These are phyloP conservation scores for Fragaria vesca DNA, from an alignment of 306 rosid species.

Conservation along the genomic window DNA sequence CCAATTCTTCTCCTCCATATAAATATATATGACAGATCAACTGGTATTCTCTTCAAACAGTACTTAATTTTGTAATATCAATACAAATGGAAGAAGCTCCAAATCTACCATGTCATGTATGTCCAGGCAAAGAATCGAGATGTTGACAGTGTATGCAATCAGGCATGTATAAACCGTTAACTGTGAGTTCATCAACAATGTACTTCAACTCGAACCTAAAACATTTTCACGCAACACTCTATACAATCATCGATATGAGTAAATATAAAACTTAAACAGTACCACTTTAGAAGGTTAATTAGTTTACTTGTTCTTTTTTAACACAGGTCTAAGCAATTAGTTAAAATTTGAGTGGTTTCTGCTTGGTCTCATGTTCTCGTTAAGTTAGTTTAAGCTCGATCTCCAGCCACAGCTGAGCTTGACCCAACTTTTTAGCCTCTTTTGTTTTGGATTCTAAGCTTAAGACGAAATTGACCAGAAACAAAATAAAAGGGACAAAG, in stretches of 20 bases:
- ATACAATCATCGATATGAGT: background rate
- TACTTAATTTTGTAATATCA: background rate
- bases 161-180: too few relatives aligned
- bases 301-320: background rate
- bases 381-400: conserved; percentile 13
- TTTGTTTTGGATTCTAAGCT: conserved; percentile 6
- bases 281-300: background rate
- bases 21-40: background rate
- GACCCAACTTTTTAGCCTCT: background rate
- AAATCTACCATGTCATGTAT: background rate
- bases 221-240: background rate
- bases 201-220: background rate
- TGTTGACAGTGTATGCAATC: background rate
- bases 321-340: background rate
- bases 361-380: conserved; percentile 6
- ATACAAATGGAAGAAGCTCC: background rate
- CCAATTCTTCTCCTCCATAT: background rate
- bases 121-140: background rate
- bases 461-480: background rate
- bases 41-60: background rate
- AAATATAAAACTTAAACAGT: background rate
- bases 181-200: background rate
- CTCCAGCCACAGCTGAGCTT: background rate
- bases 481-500: background rate
- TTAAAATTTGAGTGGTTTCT: background rate